Conservation (phyloP, 352 stramenopile species). For the Phytopythium ostracodes region DNA sequence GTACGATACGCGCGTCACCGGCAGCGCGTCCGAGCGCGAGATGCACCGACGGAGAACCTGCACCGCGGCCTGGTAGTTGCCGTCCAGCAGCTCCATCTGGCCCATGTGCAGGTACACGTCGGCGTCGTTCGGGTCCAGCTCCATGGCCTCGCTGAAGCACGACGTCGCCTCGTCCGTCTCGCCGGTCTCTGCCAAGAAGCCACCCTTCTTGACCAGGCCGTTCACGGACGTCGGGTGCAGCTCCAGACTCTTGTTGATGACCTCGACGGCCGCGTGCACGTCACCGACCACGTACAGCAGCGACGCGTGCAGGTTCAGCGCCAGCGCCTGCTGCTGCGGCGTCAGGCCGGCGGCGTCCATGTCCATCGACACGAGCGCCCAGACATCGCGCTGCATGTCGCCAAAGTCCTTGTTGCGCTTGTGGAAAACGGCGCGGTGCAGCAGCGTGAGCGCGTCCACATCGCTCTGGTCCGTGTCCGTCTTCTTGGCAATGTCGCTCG, state of each 20-base stretch:
- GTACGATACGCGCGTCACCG: conserved; percentile 77
- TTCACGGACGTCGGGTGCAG: conserved; percentile 57
- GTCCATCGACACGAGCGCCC: conserved; percentile 29
- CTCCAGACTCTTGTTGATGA: conserved; percentile 55
- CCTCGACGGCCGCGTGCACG: conserved; percentile 61
- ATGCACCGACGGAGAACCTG: conserved; percentile 71
- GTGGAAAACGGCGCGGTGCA: conserved; percentile 62
- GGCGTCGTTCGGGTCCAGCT: conserved; percentile 67
- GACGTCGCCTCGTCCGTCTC: conserved; percentile 53
- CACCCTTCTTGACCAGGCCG: conserved; percentile 75
- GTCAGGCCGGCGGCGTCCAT: conserved; percentile 32
- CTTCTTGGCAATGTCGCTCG: conserved; percentile 65
- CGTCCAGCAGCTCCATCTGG: conserved; percentile 78
- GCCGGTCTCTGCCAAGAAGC: conserved; percentile 73
- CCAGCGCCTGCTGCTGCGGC: conserved; percentile 38
- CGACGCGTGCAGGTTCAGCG: conserved; percentile 77
- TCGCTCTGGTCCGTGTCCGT: conserved; percentile 25
- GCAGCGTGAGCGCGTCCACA: conserved; percentile 44
- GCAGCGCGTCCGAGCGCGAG: conserved; percentile 67
- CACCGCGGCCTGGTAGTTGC: conserved; percentile 68
- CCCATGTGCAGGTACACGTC: conserved; percentile 79
- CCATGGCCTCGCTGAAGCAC: conserved; percentile 62
- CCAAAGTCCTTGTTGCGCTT: conserved; percentile 59
- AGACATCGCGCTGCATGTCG: conserved; percentile 45
- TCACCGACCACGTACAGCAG: conserved; percentile 78